Percentiles rank a stretch among this genome's conserved stretches.
Conservation (phyloP, 768 basidiomycete species). For the Suillus lakei region DNA sequence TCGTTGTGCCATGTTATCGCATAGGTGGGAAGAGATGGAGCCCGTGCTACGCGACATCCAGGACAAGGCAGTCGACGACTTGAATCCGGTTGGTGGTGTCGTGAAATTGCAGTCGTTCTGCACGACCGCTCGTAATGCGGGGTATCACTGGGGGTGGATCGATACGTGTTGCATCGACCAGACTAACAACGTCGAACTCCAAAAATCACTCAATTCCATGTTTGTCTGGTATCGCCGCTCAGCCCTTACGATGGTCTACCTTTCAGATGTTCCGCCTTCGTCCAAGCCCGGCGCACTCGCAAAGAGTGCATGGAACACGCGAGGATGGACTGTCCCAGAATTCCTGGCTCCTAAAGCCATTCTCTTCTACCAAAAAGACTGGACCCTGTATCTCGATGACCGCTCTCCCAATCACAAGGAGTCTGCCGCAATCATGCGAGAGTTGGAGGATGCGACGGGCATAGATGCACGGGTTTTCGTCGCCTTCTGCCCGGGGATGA, state of each 20-base stretch:
- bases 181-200: too few species aligned
- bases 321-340: constrained; percentile 3
- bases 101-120: background rate
- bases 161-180: too few species aligned
- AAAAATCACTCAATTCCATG: too few species aligned
- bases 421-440: background rate
- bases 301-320: background rate
- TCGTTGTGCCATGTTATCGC: background rate
- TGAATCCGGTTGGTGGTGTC: background rate
- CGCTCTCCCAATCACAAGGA: background rate
- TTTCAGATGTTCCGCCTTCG: too few species aligned
- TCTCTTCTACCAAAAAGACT: background rate
- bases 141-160: too few species aligned
- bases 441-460: background rate
- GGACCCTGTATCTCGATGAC: background rate
- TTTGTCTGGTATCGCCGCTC: too few species aligned
- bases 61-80: background rate
- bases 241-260: too few species aligned
- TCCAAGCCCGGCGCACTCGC: too few species aligned
- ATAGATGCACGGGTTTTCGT: background rate
- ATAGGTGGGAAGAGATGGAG: background rate
- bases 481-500: background rate
- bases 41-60: background rate
- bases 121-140: too few species aligned
- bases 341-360: background rate